Percentiles rank a stretch among this genome's conserved stretches.
These are phyloP conservation scores for Malus hybrid DNA, from an alignment of 331 rosid genomes.

Conservation along the genomic window DNA sequence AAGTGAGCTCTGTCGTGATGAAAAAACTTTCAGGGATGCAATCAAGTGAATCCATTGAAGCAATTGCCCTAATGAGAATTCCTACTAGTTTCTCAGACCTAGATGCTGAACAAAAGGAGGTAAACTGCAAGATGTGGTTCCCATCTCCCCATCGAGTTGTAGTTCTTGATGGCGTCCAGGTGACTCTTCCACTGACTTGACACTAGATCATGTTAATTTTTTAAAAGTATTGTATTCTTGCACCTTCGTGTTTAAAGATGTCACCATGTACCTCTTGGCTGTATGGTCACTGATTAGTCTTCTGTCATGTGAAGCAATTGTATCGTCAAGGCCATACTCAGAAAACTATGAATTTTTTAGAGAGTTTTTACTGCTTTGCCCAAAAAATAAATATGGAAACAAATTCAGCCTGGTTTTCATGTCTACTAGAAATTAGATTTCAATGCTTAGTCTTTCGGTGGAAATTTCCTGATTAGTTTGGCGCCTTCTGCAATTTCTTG, in stretches of 20 bases:
- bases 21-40: constrained; percentile 70
- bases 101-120: constrained; percentile 25
- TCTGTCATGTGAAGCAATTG: neutral
- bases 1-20: constrained; percentile 64
- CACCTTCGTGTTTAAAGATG: neutral
- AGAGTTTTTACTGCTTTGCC: neutral
- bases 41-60: constrained; percentile 68
- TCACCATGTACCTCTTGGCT: neutral
- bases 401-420: neutral
- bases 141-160: constrained; percentile 54
- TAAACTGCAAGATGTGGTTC: constrained; percentile 44
- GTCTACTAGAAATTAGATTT: neutral
- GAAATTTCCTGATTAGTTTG: neutral
- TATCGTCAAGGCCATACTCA: neutral
- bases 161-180: constrained; percentile 92
- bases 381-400: no score
- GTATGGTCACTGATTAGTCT: neutral
- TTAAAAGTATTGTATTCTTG: neutral
- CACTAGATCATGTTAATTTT: neutral
- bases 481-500: neutral
- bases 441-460: neutral
- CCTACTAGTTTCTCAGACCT: constrained; percentile 50
- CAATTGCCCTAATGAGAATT: constrained; percentile 66
- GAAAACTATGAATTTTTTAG: neutral
- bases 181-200: constrained; percentile 14